Conservation (phyloP, 2,329 filamentous ascomycete genomes). For the Paecilomyces sp. region DNA sequence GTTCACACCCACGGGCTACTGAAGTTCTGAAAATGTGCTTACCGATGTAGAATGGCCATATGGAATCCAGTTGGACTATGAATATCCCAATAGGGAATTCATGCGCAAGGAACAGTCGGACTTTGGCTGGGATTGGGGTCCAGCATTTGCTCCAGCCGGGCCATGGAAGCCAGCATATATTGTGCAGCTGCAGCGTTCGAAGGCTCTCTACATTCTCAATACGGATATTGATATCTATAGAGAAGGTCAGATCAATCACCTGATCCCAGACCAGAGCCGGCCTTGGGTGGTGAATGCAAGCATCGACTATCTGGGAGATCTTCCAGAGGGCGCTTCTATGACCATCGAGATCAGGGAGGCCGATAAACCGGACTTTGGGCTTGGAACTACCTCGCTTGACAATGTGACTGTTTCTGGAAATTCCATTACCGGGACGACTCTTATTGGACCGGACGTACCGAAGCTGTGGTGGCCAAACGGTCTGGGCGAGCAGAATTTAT, state of each 20-base stretch:
- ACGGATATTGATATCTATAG: slow-evolving; percentile 54
- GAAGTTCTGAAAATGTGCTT: not conserved
- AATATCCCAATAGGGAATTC: slow-evolving; percentile 49
- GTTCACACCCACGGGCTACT: not conserved
- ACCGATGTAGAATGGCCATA: slow-evolving; percentile 40
- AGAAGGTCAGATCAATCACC: slow-evolving; percentile 50
- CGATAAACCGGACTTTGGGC: slow-evolving; percentile 25
- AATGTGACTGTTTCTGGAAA: slow-evolving; percentile 35
- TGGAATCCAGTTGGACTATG: slow-evolving; percentile 42
- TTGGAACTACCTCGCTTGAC: slow-evolving; percentile 31
- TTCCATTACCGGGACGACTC: slow-evolving; percentile 44
- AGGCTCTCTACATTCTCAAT: slow-evolving; percentile 44
- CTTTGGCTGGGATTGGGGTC: slow-evolving; percentile 61
- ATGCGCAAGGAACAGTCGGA: slow-evolving; percentile 57
- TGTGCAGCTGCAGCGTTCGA: slow-evolving; percentile 41
- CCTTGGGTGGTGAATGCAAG: slow-evolving; percentile 58
- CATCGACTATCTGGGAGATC: slow-evolving; percentile 47
- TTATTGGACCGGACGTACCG: slow-evolving; percentile 37
- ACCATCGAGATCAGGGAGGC: slow-evolving; percentile 41
- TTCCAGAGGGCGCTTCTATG: slow-evolving; percentile 39
- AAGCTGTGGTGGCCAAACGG: slow-evolving; percentile 57
- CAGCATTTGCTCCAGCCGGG: slow-evolving; percentile 55
- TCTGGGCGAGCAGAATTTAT: slow-evolving; percentile 51
- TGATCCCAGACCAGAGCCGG: slow-evolving; percentile 49
- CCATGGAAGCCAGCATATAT: slow-evolving; percentile 55